Percentiles rank a stretch among this genome's conserved stretches.
Evolutionary conservation across 768 basidiomycete genomes (phyloP).

Genomic region (Lanmaoa pseudosensibilis): DNA sequence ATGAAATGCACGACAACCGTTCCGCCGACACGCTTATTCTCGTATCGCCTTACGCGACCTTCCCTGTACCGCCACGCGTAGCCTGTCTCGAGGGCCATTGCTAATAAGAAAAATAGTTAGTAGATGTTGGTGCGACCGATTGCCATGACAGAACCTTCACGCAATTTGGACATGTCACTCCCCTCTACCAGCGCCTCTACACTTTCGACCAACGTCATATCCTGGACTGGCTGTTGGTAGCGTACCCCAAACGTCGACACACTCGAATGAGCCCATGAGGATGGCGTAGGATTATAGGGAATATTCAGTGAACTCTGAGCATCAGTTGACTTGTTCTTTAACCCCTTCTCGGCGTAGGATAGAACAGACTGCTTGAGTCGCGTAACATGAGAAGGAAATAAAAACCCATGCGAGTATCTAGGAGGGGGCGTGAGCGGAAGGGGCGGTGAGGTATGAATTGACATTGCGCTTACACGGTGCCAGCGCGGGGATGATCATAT

Average conservation of each 20-base stretch:
- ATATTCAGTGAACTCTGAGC: slow-evolving; percentile 21
- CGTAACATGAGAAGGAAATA: slow-evolving; percentile 86
- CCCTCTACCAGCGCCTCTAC: slow-evolving; percentile 95
- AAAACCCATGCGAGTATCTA: slow-evolving; percentile 93
- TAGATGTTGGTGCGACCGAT: neutral
- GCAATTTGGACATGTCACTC: slow-evolving; percentile 72
- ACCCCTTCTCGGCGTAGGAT: slow-evolving; percentile 48
- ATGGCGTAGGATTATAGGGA: slow-evolving; percentile 43
- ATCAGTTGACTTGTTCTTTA: slow-evolving; percentile 38
- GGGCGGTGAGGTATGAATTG: neutral
- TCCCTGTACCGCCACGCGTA: slow-evolving; percentile 75
- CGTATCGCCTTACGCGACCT: slow-evolving; percentile 63
- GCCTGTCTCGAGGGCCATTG: slow-evolving; percentile 55
- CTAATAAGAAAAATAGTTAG: slow-evolving; percentile 34
- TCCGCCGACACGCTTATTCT: slow-evolving; percentile 76
- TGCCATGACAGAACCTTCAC: slow-evolving; percentile 49
- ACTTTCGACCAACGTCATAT: slow-evolving; percentile 65
- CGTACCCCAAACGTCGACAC: slow-evolving; percentile 82
- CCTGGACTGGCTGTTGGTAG: slow-evolving; percentile 68
- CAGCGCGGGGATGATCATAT: slow-evolving; percentile 94
- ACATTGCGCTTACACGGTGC: slow-evolving; percentile 72
- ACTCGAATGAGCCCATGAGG: slow-evolving; percentile 74
- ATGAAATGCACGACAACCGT: slow-evolving; percentile 96
- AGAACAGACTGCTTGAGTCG: slow-evolving; percentile 61
- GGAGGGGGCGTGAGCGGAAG: slow-evolving; percentile 4